Evolutionary conservation across 805 yeast genomes (phyloP), one percentile per base, ranked within the genome.

Genomic region (Cyberlindnera maclurae): DNA sequence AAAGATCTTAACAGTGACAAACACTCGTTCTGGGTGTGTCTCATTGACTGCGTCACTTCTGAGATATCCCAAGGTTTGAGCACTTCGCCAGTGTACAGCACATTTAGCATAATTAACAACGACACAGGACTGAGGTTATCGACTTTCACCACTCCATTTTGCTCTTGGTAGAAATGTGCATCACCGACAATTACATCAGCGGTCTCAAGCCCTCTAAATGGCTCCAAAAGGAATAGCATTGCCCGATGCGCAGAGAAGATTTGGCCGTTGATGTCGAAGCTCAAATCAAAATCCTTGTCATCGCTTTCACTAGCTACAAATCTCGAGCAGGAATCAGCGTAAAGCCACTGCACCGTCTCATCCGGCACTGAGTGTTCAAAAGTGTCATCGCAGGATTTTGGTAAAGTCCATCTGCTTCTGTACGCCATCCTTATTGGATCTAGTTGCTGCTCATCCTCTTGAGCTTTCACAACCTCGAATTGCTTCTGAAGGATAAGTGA

Each of bases 21-120:
- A 1, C 50, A 36, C 36, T 48, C 44, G 3, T 10, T 18, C 37
- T 48, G 45, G 2, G 43, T 34, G 1, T 27, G 15, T 15, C 28
- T 33, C 15, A 45, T 17, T 3, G 26, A 9, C 31, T n/a, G 13
- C 3, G 29, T 20, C 3, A 26, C 15, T 3, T 38, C 40, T 6
- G 51, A 50, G 3, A 50, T 30, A 12, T 63, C 67, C 82, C 82
- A 76, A 9, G 74, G 54, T 31, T 62, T 67, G 5, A 71, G 31
- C 4, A 60, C 52, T 12, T 51, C 49, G 38, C 75, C 76, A 0
- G 79, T 71, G 49, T 79, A 79, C 1, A 75, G 39, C 39, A 65
- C 67, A 49, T 74, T 73, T 5, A 74, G 44, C 8, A 73, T 50
- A 2, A 79, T 58, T 26, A 64, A 54, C 10, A 69, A 36, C 13